Conservation (phyloP, 768 basidiomycete genomes). For the Psilocybe azurescens region DNA sequence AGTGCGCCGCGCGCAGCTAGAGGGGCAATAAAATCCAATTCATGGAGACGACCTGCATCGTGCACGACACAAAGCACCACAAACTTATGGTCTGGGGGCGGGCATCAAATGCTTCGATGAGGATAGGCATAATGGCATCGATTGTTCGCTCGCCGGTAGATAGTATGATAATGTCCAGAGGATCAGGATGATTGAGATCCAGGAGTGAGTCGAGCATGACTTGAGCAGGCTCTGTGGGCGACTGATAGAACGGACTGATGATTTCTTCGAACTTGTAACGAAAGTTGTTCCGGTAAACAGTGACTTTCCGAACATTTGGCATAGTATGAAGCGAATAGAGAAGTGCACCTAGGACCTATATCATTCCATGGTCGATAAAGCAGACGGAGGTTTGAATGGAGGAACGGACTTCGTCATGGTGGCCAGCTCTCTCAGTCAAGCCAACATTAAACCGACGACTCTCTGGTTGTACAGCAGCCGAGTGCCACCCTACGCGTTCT, state of each 20-base stretch:
- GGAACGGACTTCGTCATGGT: slow-evolving; percentile 1
- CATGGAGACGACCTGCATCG: not conserved
- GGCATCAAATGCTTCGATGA: not conserved
- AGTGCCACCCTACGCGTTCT: not conserved
- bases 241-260: not conserved
- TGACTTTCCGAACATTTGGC: not conserved
- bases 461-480: not conserved
- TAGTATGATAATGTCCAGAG: not conserved
- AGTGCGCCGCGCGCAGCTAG: not conserved
- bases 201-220: not conserved
- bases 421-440: not conserved
- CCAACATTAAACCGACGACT: not conserved
- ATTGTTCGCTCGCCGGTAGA: not conserved
- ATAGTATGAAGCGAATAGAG: not conserved
- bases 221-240: not conserved
- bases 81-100: not conserved
- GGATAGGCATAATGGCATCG: not conserved
- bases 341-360: not conserved
- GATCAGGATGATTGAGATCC: not conserved
- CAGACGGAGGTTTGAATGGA: not conserved
- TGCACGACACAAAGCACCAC: not conserved
- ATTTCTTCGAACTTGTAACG: not conserved
- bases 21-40: not conserved
- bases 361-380: not conserved
- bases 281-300: not conserved